Conservation (phyloP, 805 yeast species). For the Hanseniaspora valbyensis region DNA sequence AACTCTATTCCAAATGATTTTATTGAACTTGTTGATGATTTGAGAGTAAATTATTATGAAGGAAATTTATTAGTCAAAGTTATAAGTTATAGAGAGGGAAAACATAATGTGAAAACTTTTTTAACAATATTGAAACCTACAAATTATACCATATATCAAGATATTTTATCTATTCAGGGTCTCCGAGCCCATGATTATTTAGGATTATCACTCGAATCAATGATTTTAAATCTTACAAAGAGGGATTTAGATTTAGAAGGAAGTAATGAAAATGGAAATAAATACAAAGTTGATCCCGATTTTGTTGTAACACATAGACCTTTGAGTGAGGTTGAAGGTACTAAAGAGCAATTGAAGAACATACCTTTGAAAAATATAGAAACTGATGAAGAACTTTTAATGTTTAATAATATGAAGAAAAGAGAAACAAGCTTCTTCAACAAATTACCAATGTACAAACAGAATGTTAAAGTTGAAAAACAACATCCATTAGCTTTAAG, state of each 20-base stretch:
- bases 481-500: conserved; percentile 14
- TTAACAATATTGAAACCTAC: conserved; percentile 9
- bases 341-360: conserved; percentile 1
- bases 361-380: conserved; percentile 9
- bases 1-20: conserved; percentile 10
- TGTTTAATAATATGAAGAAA: conserved; percentile 7
- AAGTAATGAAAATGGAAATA: neutral
- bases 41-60: conserved; percentile 10
- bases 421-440: conserved; percentile 11
- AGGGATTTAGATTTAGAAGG: conserved; percentile 10
- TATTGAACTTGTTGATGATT: conserved; percentile 10
- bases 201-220: conserved; percentile 6
- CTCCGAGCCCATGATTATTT: conserved; percentile 11
- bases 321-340: conserved; percentile 2
- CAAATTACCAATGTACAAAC: conserved; percentile 7
- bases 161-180: conserved; percentile 6
- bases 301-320: neutral
- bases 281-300: too few relatives aligned
- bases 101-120: conserved; percentile 11
- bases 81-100: conserved; percentile 12
- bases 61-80: conserved; percentile 9
- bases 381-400: conserved; percentile 4
- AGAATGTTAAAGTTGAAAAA: conserved; percentile 13
- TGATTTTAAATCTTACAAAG: conserved; percentile 7
- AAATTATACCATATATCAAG: conserved; percentile 9